Evolutionary conservation across 1,284 basidiomycete species (phyloP).

Genomic region (Ganoderma lingzhi): DNA sequence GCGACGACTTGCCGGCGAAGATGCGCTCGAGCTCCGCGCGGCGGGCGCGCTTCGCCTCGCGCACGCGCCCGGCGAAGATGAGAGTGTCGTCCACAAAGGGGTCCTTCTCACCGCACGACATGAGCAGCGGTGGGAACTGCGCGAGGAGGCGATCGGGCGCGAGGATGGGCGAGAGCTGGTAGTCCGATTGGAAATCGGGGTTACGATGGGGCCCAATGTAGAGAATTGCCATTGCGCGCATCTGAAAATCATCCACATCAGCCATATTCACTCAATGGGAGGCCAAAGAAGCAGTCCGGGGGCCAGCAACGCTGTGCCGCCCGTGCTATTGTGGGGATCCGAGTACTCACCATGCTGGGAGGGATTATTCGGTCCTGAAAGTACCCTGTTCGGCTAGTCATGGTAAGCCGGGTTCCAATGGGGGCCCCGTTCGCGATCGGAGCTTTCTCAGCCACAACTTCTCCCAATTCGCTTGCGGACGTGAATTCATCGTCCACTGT

Average conservation of each 20-base stretch:
- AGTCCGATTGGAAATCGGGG: constrained; percentile 95
- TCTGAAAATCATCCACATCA: constrained; percentile 56
- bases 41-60: constrained; percentile 89
- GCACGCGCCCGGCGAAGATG: constrained; percentile 91
- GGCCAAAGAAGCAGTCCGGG: constrained; percentile 15
- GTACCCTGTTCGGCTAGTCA: constrained; percentile 95
- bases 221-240: constrained; percentile 98
- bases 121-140: constrained; percentile 91
- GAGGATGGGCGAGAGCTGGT: constrained; percentile 94
- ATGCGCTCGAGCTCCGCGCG: constrained; percentile 71
- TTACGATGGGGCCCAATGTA: constrained; percentile 94
- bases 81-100: constrained; percentile 97
- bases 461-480: constrained; percentile 17
- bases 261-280: constrained; percentile 16
- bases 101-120: constrained; percentile 96
- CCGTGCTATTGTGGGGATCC: constrained; percentile 5
- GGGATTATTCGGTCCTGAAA: constrained; percentile 93
- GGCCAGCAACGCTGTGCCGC: constrained; percentile 7
- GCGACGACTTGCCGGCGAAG: constrained; percentile 63
- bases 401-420: constrained; percentile 73
- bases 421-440: constrained; percentile 26
- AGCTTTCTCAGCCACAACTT: constrained; percentile 10
- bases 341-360: constrained; percentile 84
- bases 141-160: constrained; percentile 86
- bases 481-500: constrained; percentile 24